Percentiles rank a stretch among this genome's conserved stretches.
Evolutionary conservation across 306 rosid species (phyloP).

Genomic region (Prinsepia uniflora): DNA sequence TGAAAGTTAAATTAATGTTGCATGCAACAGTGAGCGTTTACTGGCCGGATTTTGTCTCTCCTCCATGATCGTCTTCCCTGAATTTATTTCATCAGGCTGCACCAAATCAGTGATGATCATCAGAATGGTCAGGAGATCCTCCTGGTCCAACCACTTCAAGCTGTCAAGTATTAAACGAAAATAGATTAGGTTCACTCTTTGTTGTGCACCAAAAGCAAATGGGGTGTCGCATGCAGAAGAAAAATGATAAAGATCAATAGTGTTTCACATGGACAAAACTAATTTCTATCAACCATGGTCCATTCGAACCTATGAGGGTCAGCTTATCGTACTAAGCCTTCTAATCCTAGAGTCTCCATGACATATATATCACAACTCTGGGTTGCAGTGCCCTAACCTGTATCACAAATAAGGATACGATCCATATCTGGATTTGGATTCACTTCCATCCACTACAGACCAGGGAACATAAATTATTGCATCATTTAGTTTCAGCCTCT

Average conservation of each 20-base stretch:
- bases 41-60: constrained; percentile 48
- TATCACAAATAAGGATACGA: constrained; percentile 4
- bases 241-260: not conserved
- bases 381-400: not conserved
- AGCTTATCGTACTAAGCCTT: not conserved
- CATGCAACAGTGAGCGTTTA: constrained; percentile 17
- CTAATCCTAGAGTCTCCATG: not conserved
- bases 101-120: constrained; percentile 58
- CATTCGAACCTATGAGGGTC: constrained; percentile 4
- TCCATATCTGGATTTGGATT: not conserved
- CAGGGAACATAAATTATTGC: not conserved
- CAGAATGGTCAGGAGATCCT: constrained; percentile 77
- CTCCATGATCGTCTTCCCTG: constrained; percentile 15
- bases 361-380: no score
- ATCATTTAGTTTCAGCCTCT: constrained; percentile 15
- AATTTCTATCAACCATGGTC: constrained; percentile 10
- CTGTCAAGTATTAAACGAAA: constrained; percentile 41
- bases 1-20: constrained; percentile 32
- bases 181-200: constrained; percentile 20
- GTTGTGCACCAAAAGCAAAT: not conserved
- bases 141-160: constrained; percentile 97
- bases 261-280: not conserved
- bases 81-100: constrained; percentile 44
- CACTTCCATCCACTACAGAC: not conserved
- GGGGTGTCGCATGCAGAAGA: not conserved